phyloP scores from a whole-genome alignment of 306 rosid genomes.

The Rosa chinensis region DNA sequence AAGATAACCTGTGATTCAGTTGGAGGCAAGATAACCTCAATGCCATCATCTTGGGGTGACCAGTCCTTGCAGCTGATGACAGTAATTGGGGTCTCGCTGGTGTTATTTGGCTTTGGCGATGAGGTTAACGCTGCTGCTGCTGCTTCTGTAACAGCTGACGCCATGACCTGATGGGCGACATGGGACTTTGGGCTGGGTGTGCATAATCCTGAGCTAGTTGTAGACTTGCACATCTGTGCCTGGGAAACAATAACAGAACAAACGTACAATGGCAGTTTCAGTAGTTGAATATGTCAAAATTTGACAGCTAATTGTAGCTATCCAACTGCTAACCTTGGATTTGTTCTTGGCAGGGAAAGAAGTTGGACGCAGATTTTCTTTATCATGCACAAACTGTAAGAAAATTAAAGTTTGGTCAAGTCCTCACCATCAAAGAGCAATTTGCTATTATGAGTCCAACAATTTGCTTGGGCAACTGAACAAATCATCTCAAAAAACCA shows the following conservation, averaged over 20 bases:
- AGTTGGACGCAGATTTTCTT: slow-evolving; percentile 49
- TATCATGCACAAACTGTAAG: slow-evolving; percentile 52
- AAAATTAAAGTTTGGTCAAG: background rate
- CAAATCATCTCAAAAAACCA: background rate
- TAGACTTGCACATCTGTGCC: slow-evolving; percentile 35
- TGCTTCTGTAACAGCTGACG: slow-evolving; percentile 23
- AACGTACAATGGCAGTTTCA: background rate
- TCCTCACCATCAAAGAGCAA: background rate
- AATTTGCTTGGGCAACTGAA: background rate
- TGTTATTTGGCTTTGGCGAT: slow-evolving; percentile 16
- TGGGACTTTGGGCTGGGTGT: slow-evolving; percentile 23
- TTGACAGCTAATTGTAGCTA: background rate
- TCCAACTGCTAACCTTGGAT: slow-evolving; percentile 43
- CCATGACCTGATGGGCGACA: slow-evolving; percentile 20
- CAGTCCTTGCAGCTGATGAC: slow-evolving; percentile 33
- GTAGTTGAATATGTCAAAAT: background rate
- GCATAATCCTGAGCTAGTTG: slow-evolving; percentile 22
- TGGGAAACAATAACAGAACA: slow-evolving; percentile 14
- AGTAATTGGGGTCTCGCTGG: slow-evolving; percentile 7
- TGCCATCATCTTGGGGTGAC: slow-evolving; percentile 75
- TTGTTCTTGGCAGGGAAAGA: slow-evolving; percentile 37
- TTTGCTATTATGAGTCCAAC: background rate
- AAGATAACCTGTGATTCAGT: too few relatives aligned
- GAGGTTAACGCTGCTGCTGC: background rate
- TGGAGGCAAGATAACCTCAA: slow-evolving; percentile 21